Evolutionary conservation across 495 filamentous ascomycete genomes (phyloP).

Genomic region (Aspergillus cristatus): DNA sequence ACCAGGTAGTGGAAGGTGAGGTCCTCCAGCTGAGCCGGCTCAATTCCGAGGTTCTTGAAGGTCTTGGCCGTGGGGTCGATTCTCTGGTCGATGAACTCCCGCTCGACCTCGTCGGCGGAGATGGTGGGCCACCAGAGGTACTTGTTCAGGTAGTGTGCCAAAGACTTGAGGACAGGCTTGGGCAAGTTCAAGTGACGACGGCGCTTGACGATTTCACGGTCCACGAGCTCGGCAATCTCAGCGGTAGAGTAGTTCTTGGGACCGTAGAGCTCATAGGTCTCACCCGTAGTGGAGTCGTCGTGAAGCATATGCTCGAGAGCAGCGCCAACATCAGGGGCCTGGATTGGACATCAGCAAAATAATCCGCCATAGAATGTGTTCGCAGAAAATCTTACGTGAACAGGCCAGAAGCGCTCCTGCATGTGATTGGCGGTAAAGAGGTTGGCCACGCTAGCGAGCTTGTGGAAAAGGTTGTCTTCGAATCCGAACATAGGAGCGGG

Average conservation of each 20-base stretch:
- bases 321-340: conserved; percentile 81
- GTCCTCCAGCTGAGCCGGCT: conserved; percentile 70
- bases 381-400: conserved; percentile 87
- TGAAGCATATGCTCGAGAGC: conserved; percentile 82
- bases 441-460: conserved; percentile 67
- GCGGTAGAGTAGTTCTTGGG: conserved; percentile 85
- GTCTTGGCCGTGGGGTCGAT: conserved; percentile 91
- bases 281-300: conserved; percentile 77
- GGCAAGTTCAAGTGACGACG: conserved; percentile 89
- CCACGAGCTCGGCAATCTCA: conserved; percentile 80
- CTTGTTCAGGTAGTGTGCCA: conserved; percentile 64
- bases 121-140: conserved; percentile 78
- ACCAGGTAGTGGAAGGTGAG: conserved; percentile 90
- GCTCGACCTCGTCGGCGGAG: conserved; percentile 81
- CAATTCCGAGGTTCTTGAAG: conserved; percentile 86
- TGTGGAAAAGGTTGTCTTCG: conserved; percentile 86
- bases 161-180: conserved; percentile 62
- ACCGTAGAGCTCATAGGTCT: conserved; percentile 93
- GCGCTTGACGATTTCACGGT: conserved; percentile 84
- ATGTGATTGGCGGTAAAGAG: conserved; percentile 85
- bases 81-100: conserved; percentile 87
- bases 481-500: conserved; percentile 90
- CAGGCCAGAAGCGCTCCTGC: conserved; percentile 84
- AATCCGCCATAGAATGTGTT: too few relatives aligned
- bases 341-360: conserved; percentile 8